Evolutionary conservation across 805 yeast genomes (phyloP).

Genomic region (Wickerhamiella vanderwaltii): DNA sequence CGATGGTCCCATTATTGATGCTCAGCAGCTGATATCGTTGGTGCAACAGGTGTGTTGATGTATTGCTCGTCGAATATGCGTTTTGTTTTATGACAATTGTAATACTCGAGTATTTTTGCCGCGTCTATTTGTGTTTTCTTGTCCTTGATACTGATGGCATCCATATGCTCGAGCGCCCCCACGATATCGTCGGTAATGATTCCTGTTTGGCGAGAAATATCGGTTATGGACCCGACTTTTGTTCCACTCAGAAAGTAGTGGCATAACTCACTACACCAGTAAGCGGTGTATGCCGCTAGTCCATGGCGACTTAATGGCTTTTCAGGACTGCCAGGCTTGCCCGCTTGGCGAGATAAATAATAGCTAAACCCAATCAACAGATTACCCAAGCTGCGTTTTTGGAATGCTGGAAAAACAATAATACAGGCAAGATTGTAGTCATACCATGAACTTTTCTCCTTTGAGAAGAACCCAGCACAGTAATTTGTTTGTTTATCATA

Average conservation of each 20-base stretch:
- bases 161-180: constrained; percentile 24
- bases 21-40: not conserved
- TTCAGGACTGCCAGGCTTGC: constrained; percentile 75
- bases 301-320: constrained; percentile 82
- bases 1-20: constrained; percentile 1
- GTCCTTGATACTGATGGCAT: constrained; percentile 17
- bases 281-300: constrained; percentile 51
- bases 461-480: constrained; percentile 89
- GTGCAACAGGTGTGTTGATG: constrained; percentile 1
- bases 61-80: constrained; percentile 4
- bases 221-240: constrained; percentile 19
- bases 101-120: not conserved
- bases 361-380: constrained; percentile 76
- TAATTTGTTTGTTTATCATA: constrained; percentile 21
- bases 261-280: constrained; percentile 55
- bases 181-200: constrained; percentile 28
- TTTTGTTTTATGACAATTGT: not conserved
- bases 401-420: constrained; percentile 85
- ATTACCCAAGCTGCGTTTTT: constrained; percentile 64
- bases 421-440: constrained; percentile 84
- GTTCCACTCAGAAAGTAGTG: constrained; percentile 14
- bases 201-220: constrained; percentile 25
- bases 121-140: not conserved
- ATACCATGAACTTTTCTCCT: constrained; percentile 61
- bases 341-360: constrained; percentile 52